Percentiles rank a stretch among this genome's conserved stretches.
Conservation (phyloP, 257 asterid species). For the Coffea eugenioides region DNA sequence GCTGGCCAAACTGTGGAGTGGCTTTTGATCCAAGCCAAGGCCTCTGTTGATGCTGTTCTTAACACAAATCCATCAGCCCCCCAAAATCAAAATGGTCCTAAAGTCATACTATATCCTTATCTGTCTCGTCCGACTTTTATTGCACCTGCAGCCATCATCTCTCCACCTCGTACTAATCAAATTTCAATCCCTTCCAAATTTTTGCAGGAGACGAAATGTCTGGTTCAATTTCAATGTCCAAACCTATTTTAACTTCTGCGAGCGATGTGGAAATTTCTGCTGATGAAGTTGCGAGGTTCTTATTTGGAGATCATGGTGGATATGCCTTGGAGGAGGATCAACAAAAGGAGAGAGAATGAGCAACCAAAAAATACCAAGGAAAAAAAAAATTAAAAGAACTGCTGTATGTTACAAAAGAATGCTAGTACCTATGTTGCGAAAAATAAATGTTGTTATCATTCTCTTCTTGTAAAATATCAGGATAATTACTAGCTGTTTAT, state of each 20-base stretch:
- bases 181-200: background rate
- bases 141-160: too few relatives aligned
- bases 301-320: background rate
- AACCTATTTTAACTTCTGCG: background rate
- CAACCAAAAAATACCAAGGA: background rate
- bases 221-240: background rate
- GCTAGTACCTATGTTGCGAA: background rate
- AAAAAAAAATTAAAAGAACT: background rate
- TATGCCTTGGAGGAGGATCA: background rate
- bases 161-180: background rate
- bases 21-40: conserved; percentile 5
- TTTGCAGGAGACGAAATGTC: background rate
- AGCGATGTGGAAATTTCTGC: background rate
- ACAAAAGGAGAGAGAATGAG: background rate
- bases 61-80: background rate
- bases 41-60: conserved; percentile 5
- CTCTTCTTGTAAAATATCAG: too few relatives aligned
- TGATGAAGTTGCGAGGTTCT: background rate
- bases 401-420: too few relatives aligned
- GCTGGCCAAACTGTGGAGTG: conserved; percentile 16
- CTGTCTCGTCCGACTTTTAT: background rate
- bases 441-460: too few relatives aligned
- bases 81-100: background rate
- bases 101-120: background rate
- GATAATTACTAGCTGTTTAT: too few relatives aligned